Evolutionary conservation across 305 asterid genomes (phyloP), one percentile per base, ranked within the genome.

Genomic region (Fraxinus xanthoxyloides): DNA sequence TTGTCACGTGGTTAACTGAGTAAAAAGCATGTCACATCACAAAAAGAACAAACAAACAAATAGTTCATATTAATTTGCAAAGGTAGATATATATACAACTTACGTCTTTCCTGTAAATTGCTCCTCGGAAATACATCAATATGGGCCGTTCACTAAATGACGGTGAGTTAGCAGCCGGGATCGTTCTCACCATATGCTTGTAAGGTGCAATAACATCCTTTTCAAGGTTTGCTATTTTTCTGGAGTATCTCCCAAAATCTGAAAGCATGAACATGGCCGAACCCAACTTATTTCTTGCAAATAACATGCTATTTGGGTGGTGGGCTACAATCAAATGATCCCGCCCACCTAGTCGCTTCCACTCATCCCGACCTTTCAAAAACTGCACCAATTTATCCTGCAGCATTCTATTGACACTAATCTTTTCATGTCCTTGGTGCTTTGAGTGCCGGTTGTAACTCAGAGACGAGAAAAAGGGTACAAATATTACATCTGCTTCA

Each of bases 191-290:
- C 94, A 93, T 92, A 76, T 95, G 98, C 87, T 90, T 92, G 82
- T 93, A 95, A 61, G 98, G 98, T 77, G 97, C 98, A 87, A 95
- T 89, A 5, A 93, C 90, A 90, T 95, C 99, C 90, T 95, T 95
- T 2, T 87, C 87, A 69, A 91, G 82, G 73, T 95, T 92, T 4
- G 99, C 99, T 82, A 93, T 77, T 31, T 83, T 86, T 46, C 73
- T 81, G 12, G 93, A 82, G 83, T 92, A 95, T 83, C 99, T 91
- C 79, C 98, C 99, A 73, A 95, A 93, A 81, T 95, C 98, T 7
- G 99, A 88, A 40, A 95, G 93, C 84, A 95, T 87, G 83, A 95
- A 92, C 90, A 88, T 90, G 80, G 92, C 86, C 23, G 94, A 87
- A 65, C 90, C 86, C 13, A 95, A 89, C 87, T 87, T 88, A 82